Evolutionary conservation across 176 grass and related monocot species (phyloP).

Genomic region (Bolboschoenus planiculmis): DNA sequence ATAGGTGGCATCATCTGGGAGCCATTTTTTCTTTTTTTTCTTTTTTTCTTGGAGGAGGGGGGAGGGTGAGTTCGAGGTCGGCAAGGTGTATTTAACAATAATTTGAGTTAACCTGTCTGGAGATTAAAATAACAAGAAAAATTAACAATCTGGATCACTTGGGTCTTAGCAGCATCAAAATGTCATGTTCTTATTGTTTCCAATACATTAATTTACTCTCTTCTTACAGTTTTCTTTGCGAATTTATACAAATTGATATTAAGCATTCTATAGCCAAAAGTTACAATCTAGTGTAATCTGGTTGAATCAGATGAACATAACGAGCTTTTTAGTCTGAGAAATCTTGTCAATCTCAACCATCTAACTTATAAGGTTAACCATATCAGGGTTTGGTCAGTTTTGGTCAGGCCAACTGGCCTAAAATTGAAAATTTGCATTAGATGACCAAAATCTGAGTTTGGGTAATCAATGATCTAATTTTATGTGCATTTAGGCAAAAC

Average conservation of each 20-base stretch:
- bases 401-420: background rate
- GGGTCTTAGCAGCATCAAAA: background rate
- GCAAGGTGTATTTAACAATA: background rate
- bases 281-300: background rate
- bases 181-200: background rate
- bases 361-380: background rate
- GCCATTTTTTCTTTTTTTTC: background rate
- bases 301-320: background rate
- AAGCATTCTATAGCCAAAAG: background rate
- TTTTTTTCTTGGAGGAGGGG: background rate
- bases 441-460: background rate
- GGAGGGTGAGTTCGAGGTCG: background rate
- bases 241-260: background rate
- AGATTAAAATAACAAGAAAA: background rate
- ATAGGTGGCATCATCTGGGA: background rate
- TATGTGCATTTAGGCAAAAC: slow-evolving; percentile 56
- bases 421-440: background rate
- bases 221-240: background rate
- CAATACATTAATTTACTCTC: background rate
- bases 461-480: background rate
- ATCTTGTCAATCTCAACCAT: background rate
- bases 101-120: background rate
- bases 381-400: background rate
- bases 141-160: background rate
- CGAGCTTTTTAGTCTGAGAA: background rate